These are phyloP conservation scores for Thraustochytrium sp. DNA, from an alignment of 352 stramenopile genomes.

Conservation along the genomic window DNA sequence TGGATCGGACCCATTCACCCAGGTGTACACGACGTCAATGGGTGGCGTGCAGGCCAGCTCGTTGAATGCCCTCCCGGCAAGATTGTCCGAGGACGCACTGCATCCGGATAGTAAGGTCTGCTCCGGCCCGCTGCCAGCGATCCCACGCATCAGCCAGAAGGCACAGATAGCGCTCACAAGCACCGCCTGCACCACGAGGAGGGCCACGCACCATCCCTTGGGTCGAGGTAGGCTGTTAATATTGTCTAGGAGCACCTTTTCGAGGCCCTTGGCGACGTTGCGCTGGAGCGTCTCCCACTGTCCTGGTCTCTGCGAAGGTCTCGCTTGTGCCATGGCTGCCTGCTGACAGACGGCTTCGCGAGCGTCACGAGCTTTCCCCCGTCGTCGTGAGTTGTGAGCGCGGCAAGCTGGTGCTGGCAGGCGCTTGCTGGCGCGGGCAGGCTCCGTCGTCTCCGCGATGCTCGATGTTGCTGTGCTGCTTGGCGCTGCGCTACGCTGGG, in stretches of 20 bases:
- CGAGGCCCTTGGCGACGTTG: background rate
- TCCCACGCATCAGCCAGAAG: background rate
- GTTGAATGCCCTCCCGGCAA: constrained; percentile 20
- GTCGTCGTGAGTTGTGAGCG: no score
- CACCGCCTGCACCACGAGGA: background rate
- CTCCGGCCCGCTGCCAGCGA: background rate
- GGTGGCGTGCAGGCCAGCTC: constrained; percentile 48
- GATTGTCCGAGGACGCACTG: constrained; percentile 23
- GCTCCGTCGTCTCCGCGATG: no score
- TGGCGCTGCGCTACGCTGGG: no score
- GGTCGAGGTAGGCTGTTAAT: background rate
- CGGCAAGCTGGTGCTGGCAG: no score
- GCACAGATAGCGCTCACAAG: background rate
- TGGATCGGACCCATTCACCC: constrained; percentile 88
- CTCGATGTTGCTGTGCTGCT: no score
- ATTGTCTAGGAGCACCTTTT: background rate
- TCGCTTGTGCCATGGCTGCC: no score
- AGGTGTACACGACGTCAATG: constrained; percentile 92
- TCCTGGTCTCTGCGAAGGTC: no score
- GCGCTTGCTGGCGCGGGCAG: no score
- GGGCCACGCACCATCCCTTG: background rate
- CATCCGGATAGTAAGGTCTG: background rate
- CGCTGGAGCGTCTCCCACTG: background rate
- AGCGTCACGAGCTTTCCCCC: no score
- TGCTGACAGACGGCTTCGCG: no score